A percentile compares a stretch with the other conserved stretches of the same genome.
These are phyloP conservation scores for Thelonectria blattea DNA, from an alignment of 2,329 filamentous ascomycete genomes.

Conservation along the genomic window DNA sequence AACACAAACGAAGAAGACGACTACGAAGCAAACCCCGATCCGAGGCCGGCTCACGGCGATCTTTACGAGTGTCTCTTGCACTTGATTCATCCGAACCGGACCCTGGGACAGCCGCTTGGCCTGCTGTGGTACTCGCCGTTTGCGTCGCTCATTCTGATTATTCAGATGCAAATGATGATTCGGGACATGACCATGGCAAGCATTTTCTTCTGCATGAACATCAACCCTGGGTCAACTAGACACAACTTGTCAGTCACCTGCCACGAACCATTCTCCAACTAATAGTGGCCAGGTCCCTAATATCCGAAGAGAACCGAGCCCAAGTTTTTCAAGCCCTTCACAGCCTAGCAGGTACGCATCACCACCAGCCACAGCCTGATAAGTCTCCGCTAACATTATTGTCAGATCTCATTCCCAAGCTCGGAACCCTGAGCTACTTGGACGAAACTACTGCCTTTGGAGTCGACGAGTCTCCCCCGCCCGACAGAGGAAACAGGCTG, in stretches of 20 bases:
- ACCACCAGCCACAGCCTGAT: neutral
- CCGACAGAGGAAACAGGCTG: conserved; percentile 6
- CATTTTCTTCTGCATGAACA: conserved; percentile 17
- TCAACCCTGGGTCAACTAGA: conserved; percentile 10
- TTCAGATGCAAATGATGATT: conserved; percentile 26
- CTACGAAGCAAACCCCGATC: conserved; percentile 18
- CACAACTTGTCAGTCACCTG: conserved; percentile 6
- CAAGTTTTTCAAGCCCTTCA: conserved; percentile 20
- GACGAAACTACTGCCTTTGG: conserved; percentile 13
- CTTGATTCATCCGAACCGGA: conserved; percentile 14
- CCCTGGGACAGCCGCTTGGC: conserved; percentile 12
- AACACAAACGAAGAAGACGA: conserved; percentile 24
- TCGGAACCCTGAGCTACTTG: conserved; percentile 11
- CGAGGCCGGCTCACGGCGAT: conserved; percentile 18
- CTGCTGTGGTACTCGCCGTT: conserved; percentile 22
- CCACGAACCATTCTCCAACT: neutral
- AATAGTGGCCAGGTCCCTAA: conserved; percentile 5
- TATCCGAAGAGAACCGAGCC: conserved; percentile 19
- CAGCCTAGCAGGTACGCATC: conserved; percentile 9
- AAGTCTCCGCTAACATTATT: neutral
- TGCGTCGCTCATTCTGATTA: conserved; percentile 18
- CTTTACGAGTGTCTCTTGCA: conserved; percentile 20
- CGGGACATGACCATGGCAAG: conserved; percentile 21
- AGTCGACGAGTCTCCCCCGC: neutral
- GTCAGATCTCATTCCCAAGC: conserved; percentile 18